A percentile compares a stretch with the other conserved stretches of the same genome.
phyloP scores from a whole-genome alignment of 371 early-diverging fungal genomes.

The Saksenaea oblongispora region DNA sequence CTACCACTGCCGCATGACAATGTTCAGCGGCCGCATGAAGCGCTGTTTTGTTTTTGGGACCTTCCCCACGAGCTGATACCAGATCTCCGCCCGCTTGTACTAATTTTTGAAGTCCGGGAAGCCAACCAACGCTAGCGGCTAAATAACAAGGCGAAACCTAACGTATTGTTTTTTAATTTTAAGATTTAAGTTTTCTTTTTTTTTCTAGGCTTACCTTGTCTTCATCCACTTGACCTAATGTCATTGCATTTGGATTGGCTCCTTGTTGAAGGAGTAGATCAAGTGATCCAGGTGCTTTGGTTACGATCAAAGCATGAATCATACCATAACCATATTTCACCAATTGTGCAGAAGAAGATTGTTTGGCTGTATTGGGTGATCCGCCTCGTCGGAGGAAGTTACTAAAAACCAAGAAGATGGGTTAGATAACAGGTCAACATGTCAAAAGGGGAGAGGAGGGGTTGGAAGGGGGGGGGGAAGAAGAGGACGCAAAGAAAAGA shows the following conservation, averaged over 20 bases:
- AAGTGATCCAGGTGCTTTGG: constrained; percentile 30
- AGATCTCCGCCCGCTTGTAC: constrained; percentile 46
- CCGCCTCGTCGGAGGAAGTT: constrained; percentile 47
- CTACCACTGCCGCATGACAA: constrained; percentile 37
- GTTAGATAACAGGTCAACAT: background rate
- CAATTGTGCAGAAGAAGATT: constrained; percentile 26
- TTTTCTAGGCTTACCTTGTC: constrained; percentile 31
- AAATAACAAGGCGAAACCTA: constrained; percentile 49
- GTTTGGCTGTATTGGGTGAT: constrained; percentile 51
- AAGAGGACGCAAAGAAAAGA: background rate
- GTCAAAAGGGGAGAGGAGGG: background rate
- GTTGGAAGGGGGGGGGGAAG: background rate
- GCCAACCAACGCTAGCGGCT: constrained; percentile 46
- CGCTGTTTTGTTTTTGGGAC: constrained; percentile 37
- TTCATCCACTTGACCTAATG: constrained; percentile 35
- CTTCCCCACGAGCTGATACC: constrained; percentile 40
- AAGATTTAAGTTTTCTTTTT: background rate
- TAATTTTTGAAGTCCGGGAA: constrained; percentile 36
- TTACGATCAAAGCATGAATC: constrained; percentile 48
- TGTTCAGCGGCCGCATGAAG: constrained; percentile 46
- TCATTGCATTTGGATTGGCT: constrained; percentile 43
- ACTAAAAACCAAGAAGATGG: constrained; percentile 10
- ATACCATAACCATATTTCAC: constrained; percentile 51
- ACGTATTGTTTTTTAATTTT: background rate
- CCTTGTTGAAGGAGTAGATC: constrained; percentile 46